phyloP scores from a whole-genome alignment of 2,329 filamentous ascomycete species.

The Ophiocordyceps camponoti-saundersi region DNA sequence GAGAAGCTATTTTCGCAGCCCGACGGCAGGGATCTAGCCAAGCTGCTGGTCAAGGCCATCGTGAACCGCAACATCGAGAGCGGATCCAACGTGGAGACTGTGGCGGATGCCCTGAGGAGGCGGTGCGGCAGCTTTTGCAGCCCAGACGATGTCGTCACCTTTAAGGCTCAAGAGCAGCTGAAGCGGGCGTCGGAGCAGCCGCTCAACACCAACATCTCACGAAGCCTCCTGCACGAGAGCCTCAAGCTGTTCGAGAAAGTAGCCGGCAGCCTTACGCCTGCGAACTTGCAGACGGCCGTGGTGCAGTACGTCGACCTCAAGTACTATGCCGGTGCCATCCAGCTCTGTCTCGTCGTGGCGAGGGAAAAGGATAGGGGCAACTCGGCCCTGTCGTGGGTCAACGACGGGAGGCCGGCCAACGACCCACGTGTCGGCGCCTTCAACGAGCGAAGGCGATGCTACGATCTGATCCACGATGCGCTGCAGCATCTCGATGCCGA shows the following conservation, averaged over 20 bases:
- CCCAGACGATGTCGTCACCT: conserved; percentile 90
- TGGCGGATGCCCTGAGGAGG: conserved; percentile 82
- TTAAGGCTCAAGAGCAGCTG: conserved; percentile 92
- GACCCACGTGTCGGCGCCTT: conserved; percentile 57
- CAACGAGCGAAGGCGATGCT: conserved; percentile 58
- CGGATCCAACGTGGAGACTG: conserved; percentile 92
- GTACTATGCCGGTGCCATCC: conserved; percentile 89
- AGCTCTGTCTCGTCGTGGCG: conserved; percentile 70
- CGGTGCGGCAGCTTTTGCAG: conserved; percentile 96
- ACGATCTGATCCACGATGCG: conserved; percentile 73
- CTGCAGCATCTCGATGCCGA: conserved; percentile 61
- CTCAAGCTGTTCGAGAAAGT: conserved; percentile 78
- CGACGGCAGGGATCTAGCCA: conserved; percentile 75
- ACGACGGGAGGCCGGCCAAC: conserved; percentile 56
- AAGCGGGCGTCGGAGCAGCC: conserved; percentile 74
- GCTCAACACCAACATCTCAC: conserved; percentile 56
- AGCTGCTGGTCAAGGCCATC: conserved; percentile 89
- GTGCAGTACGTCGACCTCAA: conserved; percentile 64
- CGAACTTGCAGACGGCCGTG: conserved; percentile 64
- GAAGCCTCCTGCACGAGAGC: conserved; percentile 75
- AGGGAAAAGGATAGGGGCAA: conserved; percentile 77
- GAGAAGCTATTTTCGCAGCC: conserved; percentile 70
- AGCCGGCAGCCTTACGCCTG: conserved; percentile 61
- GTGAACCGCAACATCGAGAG: conserved; percentile 96
- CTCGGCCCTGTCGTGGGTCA: conserved; percentile 68